Base-by-base conservation (phyloP, 2,329 filamentous ascomycete species). In the Juglanconis oblonga region DNA sequence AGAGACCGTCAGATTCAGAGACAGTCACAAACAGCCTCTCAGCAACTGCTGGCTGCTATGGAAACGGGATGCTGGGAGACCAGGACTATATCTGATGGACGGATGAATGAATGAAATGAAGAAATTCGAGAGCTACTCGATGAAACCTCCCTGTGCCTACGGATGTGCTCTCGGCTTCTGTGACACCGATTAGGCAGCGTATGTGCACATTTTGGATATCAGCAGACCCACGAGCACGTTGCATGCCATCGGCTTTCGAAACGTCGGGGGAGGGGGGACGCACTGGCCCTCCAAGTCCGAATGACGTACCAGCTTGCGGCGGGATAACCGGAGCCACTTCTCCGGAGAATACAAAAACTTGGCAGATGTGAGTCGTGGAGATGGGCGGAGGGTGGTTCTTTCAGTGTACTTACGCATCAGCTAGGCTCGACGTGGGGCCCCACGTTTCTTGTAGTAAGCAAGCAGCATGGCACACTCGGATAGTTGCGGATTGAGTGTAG, bases 21-120 rank as follows among this genome's bases (percentile, higher is more conserved):
- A 49, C 24, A 54, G 52, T 57, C 32, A 47, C 38, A 48, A 36
- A 6, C 24, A 55, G 49, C 49, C 52, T 38, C 24, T 31, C 57
- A 56, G 49, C 52, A 53, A 40, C 17, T 62, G 49, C 44, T 57
- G 57, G 57, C 44, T 31, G 11, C 52, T 52, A 53, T 45, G 52
- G 54, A 55, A 31, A 45, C 33, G 49, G 57, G 54, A 50, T 60
- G 44, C 54, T 55, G 45, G 52, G 52, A 52, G 48, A 52, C 52
- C 53, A 60, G 40, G 60, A 51, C 44, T 40, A 55, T 31, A 55
- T 53, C 58, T 59, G 49, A 59, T 59, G 60, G 53, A 51, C 36
- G 52, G 48, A 58, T 53, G 56, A 53, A 56, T 60, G 52, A 57
- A 60, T 59, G 57, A 59, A 59, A 52, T 58, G 56, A 58, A 42